Base-by-base conservation (phyloP, 495 filamentous ascomycete species). In the Massariosphaeria phaeospora region DNA sequence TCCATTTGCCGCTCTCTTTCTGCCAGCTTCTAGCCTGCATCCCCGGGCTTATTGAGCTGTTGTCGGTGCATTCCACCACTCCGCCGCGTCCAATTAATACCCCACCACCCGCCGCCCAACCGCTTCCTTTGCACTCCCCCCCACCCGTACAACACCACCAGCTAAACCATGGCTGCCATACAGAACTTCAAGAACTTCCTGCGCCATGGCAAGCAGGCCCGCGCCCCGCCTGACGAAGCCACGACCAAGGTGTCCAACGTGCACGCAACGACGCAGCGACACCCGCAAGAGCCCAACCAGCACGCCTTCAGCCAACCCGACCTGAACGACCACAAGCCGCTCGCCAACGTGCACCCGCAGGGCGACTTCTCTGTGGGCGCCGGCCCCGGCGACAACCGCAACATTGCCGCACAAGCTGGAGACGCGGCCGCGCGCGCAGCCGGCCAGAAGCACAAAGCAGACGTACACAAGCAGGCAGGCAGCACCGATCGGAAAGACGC, bases 181-280 rank as follows among this genome's bases (percentile, higher is more conserved):
- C 84, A 89, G 75, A 88, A 84, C 62, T 74, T 98, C 51, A 96
- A 98, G 73, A 98, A 96, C 72, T 91, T 98, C 72, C 94, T 98
- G 73, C 88, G 93, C 52, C 93, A 96, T 75, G 91, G 90, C 79
- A 96, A 96, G 75, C 89, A 96, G 75, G 91, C 89, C 54, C 86
- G 89, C 48, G 72, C 77, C 33, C 78, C 79, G 57, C 77, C 76
- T 49, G 78, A 65, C 29, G 81, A 87, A 51, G 77, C 84, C 25
- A 86, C 84, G 7, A 85, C 84, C 45, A 79, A 80, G 64, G 75
- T 86, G 48, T 83, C 83, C 29, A 70, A 79, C 13, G 77, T 87
- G 48, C 79, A 87, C 66, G 84, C 81, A 47, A 77, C 85, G 59
- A 82, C 78, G 50, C 78, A 85, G 63, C 76, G 55, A 38, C 40